phyloP scores from a whole-genome alignment of 345 rosid species.

The Syzygium aqueum region DNA sequence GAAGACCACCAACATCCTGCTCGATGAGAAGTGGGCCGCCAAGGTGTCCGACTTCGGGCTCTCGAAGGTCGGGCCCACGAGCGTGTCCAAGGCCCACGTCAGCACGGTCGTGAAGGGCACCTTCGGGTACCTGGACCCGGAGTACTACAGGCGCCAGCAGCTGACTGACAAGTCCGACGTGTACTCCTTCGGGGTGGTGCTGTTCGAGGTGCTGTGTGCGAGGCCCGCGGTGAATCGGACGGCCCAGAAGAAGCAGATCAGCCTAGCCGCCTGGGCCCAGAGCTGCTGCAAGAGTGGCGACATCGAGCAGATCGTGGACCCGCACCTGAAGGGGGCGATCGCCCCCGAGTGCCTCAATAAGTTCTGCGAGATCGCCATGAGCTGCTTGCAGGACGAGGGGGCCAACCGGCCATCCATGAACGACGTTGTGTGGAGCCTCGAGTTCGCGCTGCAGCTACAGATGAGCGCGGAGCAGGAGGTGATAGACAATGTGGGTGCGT shows the following conservation, averaged over 20 bases:
- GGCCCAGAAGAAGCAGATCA: neutral
- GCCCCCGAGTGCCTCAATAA: conserved; percentile 21
- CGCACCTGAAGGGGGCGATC: conserved; percentile 5
- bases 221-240: neutral
- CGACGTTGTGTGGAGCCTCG: conserved; percentile 25
- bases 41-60: conserved; percentile 29
- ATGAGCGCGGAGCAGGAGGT: neutral
- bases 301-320: neutral
- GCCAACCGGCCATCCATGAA: conserved; percentile 29
- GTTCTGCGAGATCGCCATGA: conserved; percentile 25
- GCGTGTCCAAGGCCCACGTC: conserved; percentile 12
- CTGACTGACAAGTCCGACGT: conserved; percentile 24
- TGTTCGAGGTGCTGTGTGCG: neutral
- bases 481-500: neutral
- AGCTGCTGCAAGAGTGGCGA: neutral
- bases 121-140: conserved; percentile 30
- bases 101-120: conserved; percentile 27
- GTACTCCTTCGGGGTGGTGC: neutral
- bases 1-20: conserved; percentile 8
- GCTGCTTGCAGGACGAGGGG: conserved; percentile 27
- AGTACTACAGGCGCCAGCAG: conserved; percentile 17
- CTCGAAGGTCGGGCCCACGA: conserved; percentile 13
- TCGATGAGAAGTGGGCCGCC: conserved; percentile 19
- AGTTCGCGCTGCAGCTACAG: conserved; percentile 26
- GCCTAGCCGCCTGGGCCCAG: neutral